Evolutionary conservation across 2,329 filamentous ascomycete genomes (phyloP), one percentile per base, ranked within the genome.

Genomic region (Amesomyces nigricolor): DNA sequence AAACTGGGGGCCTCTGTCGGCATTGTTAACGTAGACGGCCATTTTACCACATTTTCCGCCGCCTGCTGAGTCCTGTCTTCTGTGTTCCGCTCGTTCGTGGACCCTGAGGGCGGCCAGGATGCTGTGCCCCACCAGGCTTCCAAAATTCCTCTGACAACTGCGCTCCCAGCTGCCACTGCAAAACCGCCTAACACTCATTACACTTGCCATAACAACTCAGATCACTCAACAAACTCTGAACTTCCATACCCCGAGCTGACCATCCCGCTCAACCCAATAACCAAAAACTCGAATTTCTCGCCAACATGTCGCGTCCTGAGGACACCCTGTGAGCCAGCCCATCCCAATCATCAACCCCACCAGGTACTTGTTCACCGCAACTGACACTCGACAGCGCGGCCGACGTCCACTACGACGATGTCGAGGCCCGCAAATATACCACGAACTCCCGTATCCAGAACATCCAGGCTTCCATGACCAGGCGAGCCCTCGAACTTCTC

Each of bases 331-430:
- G 78, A 67, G 81, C 56, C 54, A 37, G 32, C 43, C 43, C 47
- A 53, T 49, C 22, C 22, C 6, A 48, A 58, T 52, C 43, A 40
- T 46, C 47, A 60, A 48, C 47, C 37, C 53, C 43, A 42, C 46
- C 47, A 60, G 48, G 45, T 32, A 49, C 26, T n/a, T 54, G 54
- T 53, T 35, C 54, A 57, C 29, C 43, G 47, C 51, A 51, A 48
- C 64, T 61, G 57, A 61, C 51, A 53, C 52, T 44, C 19, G 38
- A 38, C 70, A 95, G 90, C 69, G 89, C 91, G 49, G 92, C 94
- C 62, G 94, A 99, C 75, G 87, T 97, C 68, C 95, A 95, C 78
- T 99, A 99, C 80, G 87, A 96, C 78, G 92, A 97, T 75, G 79
- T 80, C 71, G 92, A 96, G 78, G 92, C 94, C 32, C 87, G 89